Evolutionary conservation across 176 grass and related monocot genomes (phyloP), one percentile per base, ranked within the genome.

Genomic region (Bonia amplexicaulis): DNA sequence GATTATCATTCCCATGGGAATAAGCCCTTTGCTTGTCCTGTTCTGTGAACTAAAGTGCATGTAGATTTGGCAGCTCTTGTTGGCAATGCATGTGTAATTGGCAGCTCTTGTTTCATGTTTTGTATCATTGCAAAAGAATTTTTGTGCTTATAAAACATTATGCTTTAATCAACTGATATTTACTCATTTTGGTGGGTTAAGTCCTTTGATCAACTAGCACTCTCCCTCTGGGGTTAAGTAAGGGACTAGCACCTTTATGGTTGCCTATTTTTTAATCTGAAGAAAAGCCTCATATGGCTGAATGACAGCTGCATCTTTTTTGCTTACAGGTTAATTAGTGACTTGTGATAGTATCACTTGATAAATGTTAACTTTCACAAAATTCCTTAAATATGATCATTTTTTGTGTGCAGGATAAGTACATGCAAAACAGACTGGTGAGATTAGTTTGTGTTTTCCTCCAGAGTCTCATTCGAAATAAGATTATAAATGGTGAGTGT

Each of bases 351-450:
- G 7, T 72, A 31, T 58, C 59, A 11, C 52, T 47, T 66, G 37
- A 49, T 78, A 67, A 73, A 59, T 66, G 9, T 40, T 6, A 78
- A 66, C 6, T 48, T 41, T 40, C 0, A 10, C 60, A 48, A 84
- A 84, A 39, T 39, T 76, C 58, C 14, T 54, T 27, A 40, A 22
- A 41, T 66, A 41, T 73, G 14, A 80, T 82, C 25, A 14, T 83
- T 78, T 26, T 72, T 72, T 81, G 9, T 67, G 47, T 89, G 45
- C 88, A 99, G 97, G 97, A 99, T 86, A 99, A 99, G 76, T 99
- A 99, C 91, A 99, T 99, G 97, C 97, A 99, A 74, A 99, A 99
- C 88, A 95, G 97, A 91, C 78, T 99, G 66, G 97, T 99, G 82
- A 91, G 97, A 85, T 87, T 99, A 74, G 97, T 99, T 81, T 99